Conservation (phyloP, 1,139 yeast species). For the Candida sojae region DNA sequence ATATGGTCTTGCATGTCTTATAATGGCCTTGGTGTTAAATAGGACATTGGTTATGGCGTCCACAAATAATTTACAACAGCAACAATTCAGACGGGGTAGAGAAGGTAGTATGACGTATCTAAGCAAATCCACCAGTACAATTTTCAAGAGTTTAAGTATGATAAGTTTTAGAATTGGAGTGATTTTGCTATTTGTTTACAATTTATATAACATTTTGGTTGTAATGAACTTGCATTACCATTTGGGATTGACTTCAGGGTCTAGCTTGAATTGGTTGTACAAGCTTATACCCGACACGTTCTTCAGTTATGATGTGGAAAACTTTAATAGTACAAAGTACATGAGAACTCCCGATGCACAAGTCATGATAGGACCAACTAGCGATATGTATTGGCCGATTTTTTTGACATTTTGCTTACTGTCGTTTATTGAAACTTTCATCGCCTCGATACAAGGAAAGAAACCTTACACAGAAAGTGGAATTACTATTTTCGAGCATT, state of each 20-base stretch:
- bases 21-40: constrained; percentile 65
- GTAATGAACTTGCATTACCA: constrained; percentile 32
- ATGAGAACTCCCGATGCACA: constrained; percentile 35
- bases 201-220: constrained; percentile 36
- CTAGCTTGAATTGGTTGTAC: constrained; percentile 21
- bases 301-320: constrained; percentile 37
- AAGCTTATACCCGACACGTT: constrained; percentile 21
- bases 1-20: constrained; percentile 49
- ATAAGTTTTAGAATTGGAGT: constrained; percentile 38
- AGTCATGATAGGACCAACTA: constrained; percentile 51
- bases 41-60: constrained; percentile 69
- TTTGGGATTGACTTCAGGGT: constrained; percentile 22
- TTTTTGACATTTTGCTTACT: constrained; percentile 63
- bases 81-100: constrained; percentile 19
- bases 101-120: constrained; percentile 5
- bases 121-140: constrained; percentile 18
- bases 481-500: constrained; percentile 70
- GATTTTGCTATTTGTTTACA: constrained; percentile 32
- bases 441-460: constrained; percentile 59
- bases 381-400: constrained; percentile 63
- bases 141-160: constrained; percentile 23
- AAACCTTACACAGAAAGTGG: constrained; percentile 69
- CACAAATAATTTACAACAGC: constrained; percentile 38
- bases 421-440: constrained; percentile 70
- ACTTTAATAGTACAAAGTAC: constrained; percentile 26